These are phyloP conservation scores for Terana coerulea DNA, from an alignment of 768 basidiomycete species.

Conservation along the genomic window DNA sequence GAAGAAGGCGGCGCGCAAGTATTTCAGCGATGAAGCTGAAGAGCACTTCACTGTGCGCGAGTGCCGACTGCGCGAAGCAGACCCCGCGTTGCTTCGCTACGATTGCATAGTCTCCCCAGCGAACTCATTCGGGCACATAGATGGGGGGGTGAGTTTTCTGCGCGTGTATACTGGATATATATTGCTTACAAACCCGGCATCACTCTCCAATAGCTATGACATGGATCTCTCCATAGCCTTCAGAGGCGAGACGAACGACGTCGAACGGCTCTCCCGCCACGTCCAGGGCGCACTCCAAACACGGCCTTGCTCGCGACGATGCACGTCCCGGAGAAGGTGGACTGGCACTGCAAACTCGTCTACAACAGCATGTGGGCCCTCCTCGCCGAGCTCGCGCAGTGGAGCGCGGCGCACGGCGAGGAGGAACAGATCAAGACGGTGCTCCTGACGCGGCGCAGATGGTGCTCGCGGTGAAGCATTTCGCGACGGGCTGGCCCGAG, in stretches of 20 bases:
- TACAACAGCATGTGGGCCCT: slow-evolving; percentile 20
- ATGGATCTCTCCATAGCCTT: slow-evolving; percentile 17
- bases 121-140: slow-evolving; percentile 21
- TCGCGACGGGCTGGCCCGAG: slow-evolving; percentile 13
- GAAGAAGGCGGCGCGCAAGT: background rate
- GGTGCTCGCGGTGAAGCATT: slow-evolving; percentile 16
- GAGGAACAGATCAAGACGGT: slow-evolving; percentile 14
- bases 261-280: slow-evolving; percentile 14
- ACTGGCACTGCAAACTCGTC: slow-evolving; percentile 18
- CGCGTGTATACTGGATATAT: no score
- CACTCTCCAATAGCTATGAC: slow-evolving; percentile 11
- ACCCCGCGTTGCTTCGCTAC: slow-evolving; percentile 1
- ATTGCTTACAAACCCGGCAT: background rate
- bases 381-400: slow-evolving; percentile 15
- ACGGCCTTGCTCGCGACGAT: slow-evolving; percentile 18
- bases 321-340: slow-evolving; percentile 17
- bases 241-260: slow-evolving; percentile 11
- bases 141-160: slow-evolving; percentile 20
- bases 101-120: slow-evolving; percentile 20
- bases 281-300: slow-evolving; percentile 13
- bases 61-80: background rate
- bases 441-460: slow-evolving; percentile 20
- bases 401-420: slow-evolving; percentile 5
- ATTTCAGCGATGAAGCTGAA: background rate
- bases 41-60: slow-evolving; percentile 1